phyloP scores from a whole-genome alignment of 1,139 yeast genomes.

The Candida sanyaensis region DNA sequence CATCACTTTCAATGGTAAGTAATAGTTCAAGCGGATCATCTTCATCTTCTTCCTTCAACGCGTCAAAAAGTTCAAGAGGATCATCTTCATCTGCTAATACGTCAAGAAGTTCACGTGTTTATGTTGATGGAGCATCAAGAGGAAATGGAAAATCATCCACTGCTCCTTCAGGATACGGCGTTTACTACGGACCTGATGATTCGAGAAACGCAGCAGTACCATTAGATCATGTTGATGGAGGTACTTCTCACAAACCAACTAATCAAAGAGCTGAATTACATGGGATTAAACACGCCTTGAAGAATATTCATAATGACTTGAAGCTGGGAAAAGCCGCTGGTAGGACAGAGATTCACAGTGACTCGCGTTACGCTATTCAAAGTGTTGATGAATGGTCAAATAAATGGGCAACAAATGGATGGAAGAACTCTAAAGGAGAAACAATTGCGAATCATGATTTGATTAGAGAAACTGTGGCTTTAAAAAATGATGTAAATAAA shows the following conservation, averaged over 20 bases:
- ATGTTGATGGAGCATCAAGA: constrained; percentile 73
- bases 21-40: no score
- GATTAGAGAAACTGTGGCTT: constrained; percentile 31
- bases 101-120: constrained; percentile 27
- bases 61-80: no score
- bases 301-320: constrained; percentile 29
- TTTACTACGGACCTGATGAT: constrained; percentile 62
- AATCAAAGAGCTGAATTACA: constrained; percentile 80
- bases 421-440: constrained; percentile 46
- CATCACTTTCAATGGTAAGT: neutral
- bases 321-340: constrained; percentile 5
- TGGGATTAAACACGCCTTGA: constrained; percentile 63
- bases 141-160: constrained; percentile 49
- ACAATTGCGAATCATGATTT: constrained; percentile 55
- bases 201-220: constrained; percentile 55
- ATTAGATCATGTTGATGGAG: constrained; percentile 29
- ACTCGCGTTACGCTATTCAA: constrained; percentile 57
- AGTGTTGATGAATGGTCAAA: constrained; percentile 52
- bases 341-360: constrained; percentile 47
- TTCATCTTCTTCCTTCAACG: no score
- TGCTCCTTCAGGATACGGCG: constrained; percentile 69
- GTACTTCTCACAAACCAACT: constrained; percentile 44
- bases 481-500: constrained; percentile 30
- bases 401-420: constrained; percentile 56
- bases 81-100: no score